Evolutionary conservation across 73 alveolate species (phyloP).

Genomic region (Paramecium tetraurelia): DNA sequence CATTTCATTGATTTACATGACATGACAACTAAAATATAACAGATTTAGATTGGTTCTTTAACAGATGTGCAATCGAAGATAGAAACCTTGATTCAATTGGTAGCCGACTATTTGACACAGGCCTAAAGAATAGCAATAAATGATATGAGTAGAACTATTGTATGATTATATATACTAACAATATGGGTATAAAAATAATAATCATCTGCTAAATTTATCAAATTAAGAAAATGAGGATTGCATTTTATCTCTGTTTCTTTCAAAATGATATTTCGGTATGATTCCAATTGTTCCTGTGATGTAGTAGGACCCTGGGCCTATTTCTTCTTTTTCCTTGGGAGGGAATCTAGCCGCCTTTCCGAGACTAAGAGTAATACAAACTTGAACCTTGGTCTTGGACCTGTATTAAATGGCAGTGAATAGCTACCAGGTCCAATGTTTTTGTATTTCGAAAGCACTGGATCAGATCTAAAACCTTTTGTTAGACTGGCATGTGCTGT

Average conservation of each 20-base stretch:
- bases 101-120: neutral
- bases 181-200: neutral
- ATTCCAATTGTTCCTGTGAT: constrained; percentile 39
- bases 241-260: neutral
- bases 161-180: neutral
- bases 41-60: neutral
- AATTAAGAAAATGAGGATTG: neutral
- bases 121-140: neutral
- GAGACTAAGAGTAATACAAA: neutral
- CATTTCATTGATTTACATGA: neutral
- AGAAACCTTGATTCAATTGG: neutral
- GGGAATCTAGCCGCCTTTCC: constrained; percentile 31
- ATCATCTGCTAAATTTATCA: constrained; percentile 5
- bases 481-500: neutral
- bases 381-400: neutral
- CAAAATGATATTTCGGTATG: constrained; percentile 51
- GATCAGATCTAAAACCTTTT: constrained; percentile 22
- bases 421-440: constrained; percentile 43
- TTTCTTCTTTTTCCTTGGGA: neutral
- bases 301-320: constrained; percentile 32
- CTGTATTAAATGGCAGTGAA: neutral
- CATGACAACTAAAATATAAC: neutral
- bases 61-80: neutral
- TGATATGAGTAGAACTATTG: constrained; percentile 17
- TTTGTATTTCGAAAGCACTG: constrained; percentile 23